phyloP scores from a whole-genome alignment of 1,284 basidiomycete species.

The Melampsora americana region DNA sequence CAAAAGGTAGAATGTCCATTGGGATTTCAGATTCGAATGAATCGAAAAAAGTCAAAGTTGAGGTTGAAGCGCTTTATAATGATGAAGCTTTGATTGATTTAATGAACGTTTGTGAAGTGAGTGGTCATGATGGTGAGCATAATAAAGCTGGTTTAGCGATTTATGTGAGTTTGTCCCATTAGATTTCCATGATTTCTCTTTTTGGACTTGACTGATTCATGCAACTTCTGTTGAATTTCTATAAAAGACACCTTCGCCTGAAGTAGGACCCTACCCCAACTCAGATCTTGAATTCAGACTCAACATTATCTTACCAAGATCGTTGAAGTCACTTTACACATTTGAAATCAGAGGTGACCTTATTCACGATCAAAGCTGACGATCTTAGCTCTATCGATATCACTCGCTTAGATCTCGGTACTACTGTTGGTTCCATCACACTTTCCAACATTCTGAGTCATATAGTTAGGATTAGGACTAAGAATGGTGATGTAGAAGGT shows the following conservation, averaged over 20 bases:
- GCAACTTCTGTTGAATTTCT: neutral
- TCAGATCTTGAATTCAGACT: slow-evolving; percentile 37
- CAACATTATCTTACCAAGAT: slow-evolving; percentile 20
- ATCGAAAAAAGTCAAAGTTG: slow-evolving; percentile 15
- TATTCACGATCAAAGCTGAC: slow-evolving; percentile 11
- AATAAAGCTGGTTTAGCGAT: slow-evolving; percentile 29
- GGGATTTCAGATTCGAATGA: slow-evolving; percentile 6
- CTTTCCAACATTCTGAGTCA: slow-evolving; percentile 5
- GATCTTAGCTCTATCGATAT: slow-evolving; percentile 2
- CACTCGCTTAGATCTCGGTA: slow-evolving; percentile 10
- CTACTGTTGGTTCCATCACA: slow-evolving; percentile 19
- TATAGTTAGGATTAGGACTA: slow-evolving; percentile 16
- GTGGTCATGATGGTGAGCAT: neutral
- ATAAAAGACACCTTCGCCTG: slow-evolving; percentile 30
- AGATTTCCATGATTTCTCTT: neutral
- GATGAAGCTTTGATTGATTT: slow-evolving; percentile 35
- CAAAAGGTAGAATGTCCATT: slow-evolving; percentile 31
- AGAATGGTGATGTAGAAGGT: slow-evolving; percentile 31
- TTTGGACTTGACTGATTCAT: neutral
- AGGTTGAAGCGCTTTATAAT: slow-evolving; percentile 23
- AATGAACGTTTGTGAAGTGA: slow-evolving; percentile 37
- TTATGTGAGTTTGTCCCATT: slow-evolving; percentile 19
- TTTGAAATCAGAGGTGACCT: slow-evolving; percentile 16
- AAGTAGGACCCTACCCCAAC: slow-evolving; percentile 39
- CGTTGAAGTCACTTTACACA: neutral